phyloP scores from a whole-genome alignment of 2,329 filamentous ascomycete genomes.

The Beauveria australis region DNA sequence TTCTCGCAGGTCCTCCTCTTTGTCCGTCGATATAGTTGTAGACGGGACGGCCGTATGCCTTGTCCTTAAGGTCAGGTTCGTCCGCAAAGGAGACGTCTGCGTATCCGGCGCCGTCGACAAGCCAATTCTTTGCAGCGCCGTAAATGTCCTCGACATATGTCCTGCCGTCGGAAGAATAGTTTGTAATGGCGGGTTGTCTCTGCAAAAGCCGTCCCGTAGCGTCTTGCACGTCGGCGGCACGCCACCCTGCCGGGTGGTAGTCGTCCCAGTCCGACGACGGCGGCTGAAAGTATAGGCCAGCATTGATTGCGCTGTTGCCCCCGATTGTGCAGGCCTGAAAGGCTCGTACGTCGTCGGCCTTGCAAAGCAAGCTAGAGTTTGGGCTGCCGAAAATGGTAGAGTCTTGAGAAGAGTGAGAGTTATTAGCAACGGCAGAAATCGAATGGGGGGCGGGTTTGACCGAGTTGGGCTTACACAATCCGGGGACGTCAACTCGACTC shows the following conservation, averaged over 20 bases:
- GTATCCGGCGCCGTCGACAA: conserved; percentile 40
- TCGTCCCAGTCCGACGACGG: conserved; percentile 44
- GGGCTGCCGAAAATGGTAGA: conserved; percentile 38
- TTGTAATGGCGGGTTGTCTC: conserved; percentile 34
- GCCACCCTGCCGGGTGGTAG: conserved; percentile 42
- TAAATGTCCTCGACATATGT: conserved; percentile 41
- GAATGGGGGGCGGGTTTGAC: not conserved
- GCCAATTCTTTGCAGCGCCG: conserved; percentile 37
- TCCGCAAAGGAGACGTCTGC: conserved; percentile 39
- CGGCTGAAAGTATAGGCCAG: conserved; percentile 44
- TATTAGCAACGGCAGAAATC: not conserved
- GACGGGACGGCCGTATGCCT: conserved; percentile 39
- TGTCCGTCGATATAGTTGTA: conserved; percentile 42
- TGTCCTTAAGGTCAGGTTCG: conserved; percentile 34
- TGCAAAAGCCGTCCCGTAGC: conserved; percentile 36
- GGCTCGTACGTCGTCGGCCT: conserved; percentile 28
- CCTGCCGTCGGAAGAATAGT: conserved; percentile 35
- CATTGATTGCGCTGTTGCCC: conserved; percentile 45
- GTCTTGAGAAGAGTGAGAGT: conserved; percentile 19
- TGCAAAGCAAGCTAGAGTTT: conserved; percentile 32
- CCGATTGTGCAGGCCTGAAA: conserved; percentile 44
- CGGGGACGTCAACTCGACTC: conserved; percentile 45
- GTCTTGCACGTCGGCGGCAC: conserved; percentile 37
- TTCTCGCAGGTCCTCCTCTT: conserved; percentile 39
- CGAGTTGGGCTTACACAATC: conserved; percentile 29